Base-by-base conservation (phyloP, 2,329 filamentous ascomycete species). In the Curvularia sp. region DNA sequence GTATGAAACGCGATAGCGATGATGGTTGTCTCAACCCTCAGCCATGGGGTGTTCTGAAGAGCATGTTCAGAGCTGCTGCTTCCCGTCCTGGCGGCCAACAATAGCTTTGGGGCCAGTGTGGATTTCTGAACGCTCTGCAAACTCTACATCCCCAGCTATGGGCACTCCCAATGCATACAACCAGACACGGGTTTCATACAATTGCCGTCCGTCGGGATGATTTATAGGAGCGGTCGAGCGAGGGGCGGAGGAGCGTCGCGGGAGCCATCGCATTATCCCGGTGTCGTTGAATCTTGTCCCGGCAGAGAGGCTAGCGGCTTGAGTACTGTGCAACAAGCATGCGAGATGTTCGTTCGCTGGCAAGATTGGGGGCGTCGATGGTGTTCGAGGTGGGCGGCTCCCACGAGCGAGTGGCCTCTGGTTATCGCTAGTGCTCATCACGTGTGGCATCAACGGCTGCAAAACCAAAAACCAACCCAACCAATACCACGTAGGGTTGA, bases 351-450 rank as follows among this genome's bases (percentile, higher is more conserved):
- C 34, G 18, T 38, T 53, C 52, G 46, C 45, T 38, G 50, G 47
- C 32, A 36, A 18, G 34, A 46, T 47, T 42, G 25, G 47, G 47
- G 60, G 49, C 30, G 60, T 55, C 27, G 57, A 58, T 61, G 60
- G 52, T 46, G 57, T 55, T 53, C 43, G 58, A 49, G 39, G 53
- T 54, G 58, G 55, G 55, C 46, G 49, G 50, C 41, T 50, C 32
- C 50, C 36, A 55, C 49, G 55, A 65, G 55, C 41, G 53, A 64
- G 46, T 36, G 58, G 52, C 59, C 45, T 62, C 53, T 53, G 51
- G 55, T 62, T 55, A 60, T 63, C 60, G 62, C 55, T 63, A 61
- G 62, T 52, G 43, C 49, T 43, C 48, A 64, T 65, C 63, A 65
- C 63, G 63, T 65, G 62, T 57, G 52, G 18, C 18, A 15, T 36